Percentiles rank a stretch among this genome's conserved stretches.
Conservation (phyloP, 2,329 filamentous ascomycete genomes). For the Pseudogymnoascus sp. region DNA sequence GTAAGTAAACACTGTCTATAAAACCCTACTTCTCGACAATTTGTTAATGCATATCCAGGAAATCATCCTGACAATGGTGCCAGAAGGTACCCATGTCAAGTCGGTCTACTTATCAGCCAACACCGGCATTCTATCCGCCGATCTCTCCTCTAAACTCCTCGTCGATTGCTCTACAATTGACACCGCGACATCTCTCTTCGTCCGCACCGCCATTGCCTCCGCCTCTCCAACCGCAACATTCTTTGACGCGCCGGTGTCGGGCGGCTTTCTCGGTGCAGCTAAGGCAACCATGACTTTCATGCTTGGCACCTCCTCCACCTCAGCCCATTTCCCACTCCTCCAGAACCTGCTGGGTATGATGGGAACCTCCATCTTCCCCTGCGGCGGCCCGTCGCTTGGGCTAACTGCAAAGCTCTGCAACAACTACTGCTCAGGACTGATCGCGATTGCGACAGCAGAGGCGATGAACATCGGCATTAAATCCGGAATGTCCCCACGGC, state of each 20-base stretch:
- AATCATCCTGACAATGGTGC: slow-evolving; percentile 60
- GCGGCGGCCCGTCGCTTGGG: slow-evolving; percentile 46
- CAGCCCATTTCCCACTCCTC: slow-evolving; percentile 23
- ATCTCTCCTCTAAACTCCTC: slow-evolving; percentile 41
- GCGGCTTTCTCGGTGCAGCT: slow-evolving; percentile 28
- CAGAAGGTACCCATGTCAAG: slow-evolving; percentile 58
- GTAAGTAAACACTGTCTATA: neutral
- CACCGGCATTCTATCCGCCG: slow-evolving; percentile 42
- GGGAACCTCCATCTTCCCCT: slow-evolving; percentile 46
- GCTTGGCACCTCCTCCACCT: too few relatives aligned
- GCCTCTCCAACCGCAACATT: slow-evolving; percentile 17
- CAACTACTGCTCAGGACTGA: slow-evolving; percentile 51
- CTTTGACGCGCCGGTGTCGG: slow-evolving; percentile 31
- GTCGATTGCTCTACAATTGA: slow-evolving; percentile 70
- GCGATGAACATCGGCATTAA: slow-evolving; percentile 53
- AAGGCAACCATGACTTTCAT: slow-evolving; percentile 32
- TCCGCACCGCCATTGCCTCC: too few relatives aligned
- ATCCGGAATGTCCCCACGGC: slow-evolving; percentile 45
- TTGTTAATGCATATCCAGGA: slow-evolving; percentile 36
- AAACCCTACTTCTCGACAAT: neutral
- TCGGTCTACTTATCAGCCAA: slow-evolving; percentile 44
- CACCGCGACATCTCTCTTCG: slow-evolving; percentile 43
- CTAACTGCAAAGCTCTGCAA: slow-evolving; percentile 53
- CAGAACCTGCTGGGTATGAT: slow-evolving; percentile 40
- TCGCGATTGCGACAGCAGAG: slow-evolving; percentile 49